Percentiles rank a stretch among this genome's conserved stretches.
phyloP scores from a whole-genome alignment of 306 rosid genomes.

The Betula pendula region DNA sequence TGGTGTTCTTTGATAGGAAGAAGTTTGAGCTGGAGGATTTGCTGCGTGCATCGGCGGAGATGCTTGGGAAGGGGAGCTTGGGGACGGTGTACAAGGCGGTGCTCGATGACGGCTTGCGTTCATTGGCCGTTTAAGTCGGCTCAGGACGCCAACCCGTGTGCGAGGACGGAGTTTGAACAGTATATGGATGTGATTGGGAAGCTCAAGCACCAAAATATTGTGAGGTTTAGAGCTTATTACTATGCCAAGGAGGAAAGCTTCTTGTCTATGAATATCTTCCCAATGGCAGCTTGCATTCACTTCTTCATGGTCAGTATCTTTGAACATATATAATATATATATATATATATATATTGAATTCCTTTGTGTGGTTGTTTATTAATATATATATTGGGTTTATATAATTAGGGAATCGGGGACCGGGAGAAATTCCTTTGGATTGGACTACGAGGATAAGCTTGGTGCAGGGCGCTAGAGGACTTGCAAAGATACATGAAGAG shows the following conservation, averaged over 20 bases:
- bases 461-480: slow-evolving; percentile 86
- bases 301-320: slow-evolving; percentile 85
- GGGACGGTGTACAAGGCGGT: slow-evolving; percentile 93
- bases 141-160: slow-evolving; percentile 90
- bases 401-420: slow-evolving; percentile 80
- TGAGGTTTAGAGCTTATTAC: slow-evolving; percentile 82
- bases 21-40: slow-evolving; percentile 92
- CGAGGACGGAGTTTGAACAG: slow-evolving; percentile 82
- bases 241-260: slow-evolving; percentile 97
- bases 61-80: slow-evolving; percentile 96
- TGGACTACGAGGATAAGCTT: slow-evolving; percentile 98
- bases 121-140: too few relatives aligned
- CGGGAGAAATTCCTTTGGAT: slow-evolving; percentile 94
- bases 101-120: slow-evolving; percentile 85
- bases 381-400: not conserved
- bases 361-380: not conserved
- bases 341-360: too few relatives aligned
- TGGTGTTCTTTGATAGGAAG: slow-evolving; percentile 84
- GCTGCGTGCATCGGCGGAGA: slow-evolving; percentile 95
- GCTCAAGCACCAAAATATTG: slow-evolving; percentile 70
- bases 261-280: slow-evolving; percentile 93
- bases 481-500: slow-evolving; percentile 77
- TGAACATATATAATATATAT: too few relatives aligned
- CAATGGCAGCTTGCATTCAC: slow-evolving; percentile 87
- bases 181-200: slow-evolving; percentile 96